Conservation (phyloP, 2,329 filamentous ascomycete genomes). For the Penicillium expansum region DNA sequence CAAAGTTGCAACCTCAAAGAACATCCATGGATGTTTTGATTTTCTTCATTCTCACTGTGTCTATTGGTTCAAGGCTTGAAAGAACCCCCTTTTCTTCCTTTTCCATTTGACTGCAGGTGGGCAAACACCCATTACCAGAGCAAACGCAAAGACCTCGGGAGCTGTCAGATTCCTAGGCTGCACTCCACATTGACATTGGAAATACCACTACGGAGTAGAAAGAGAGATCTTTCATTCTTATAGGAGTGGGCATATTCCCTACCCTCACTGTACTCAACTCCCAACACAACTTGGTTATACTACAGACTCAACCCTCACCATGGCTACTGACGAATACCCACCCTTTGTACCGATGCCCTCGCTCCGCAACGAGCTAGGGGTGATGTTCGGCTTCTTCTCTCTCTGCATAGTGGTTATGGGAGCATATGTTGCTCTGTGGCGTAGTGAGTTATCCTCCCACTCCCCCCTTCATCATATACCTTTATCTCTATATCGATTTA, state of each 20-base stretch:
- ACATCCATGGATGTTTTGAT: no score
- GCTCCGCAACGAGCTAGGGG: conserved; percentile 37
- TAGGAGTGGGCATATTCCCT: background rate
- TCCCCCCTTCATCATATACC: background rate
- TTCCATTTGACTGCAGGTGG: background rate
- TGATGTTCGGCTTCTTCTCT: conserved; percentile 40
- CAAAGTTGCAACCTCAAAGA: background rate
- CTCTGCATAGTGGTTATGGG: conserved; percentile 34
- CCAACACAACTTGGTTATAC: background rate
- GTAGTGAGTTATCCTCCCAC: conserved; percentile 22
- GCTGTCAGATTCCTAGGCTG: background rate
- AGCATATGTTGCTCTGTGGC: conserved; percentile 37
- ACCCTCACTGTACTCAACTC: background rate
- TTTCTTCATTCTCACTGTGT: background rate
- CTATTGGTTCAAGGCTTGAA: background rate
- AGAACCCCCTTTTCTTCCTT: background rate
- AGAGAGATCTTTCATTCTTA: background rate
- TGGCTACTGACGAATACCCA: conserved; percentile 14
- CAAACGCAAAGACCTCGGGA: background rate
- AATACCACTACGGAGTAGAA: background rate
- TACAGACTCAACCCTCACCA: background rate
- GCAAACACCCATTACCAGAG: background rate
- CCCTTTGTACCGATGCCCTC: conserved; percentile 32
- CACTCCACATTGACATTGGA: background rate
- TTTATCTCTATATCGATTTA: background rate